Base-by-base conservation (phyloP, 2,329 filamentous ascomycete genomes). In the Didymella pomorum region DNA sequence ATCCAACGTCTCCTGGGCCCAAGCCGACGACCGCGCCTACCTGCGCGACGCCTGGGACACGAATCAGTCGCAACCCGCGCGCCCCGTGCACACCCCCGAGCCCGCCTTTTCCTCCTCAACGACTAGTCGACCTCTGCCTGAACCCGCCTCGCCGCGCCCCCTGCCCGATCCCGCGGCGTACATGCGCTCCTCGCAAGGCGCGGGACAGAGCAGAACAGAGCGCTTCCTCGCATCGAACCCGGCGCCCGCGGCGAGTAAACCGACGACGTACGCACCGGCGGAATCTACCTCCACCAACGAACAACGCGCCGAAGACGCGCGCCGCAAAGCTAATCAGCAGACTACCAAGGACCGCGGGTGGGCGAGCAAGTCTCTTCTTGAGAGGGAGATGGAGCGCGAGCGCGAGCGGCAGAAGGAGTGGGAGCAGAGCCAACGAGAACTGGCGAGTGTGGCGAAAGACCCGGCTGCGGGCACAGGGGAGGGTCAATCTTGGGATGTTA, bases 301-400 rank as follows among this genome's bases (percentile, higher is more conserved):
- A 76, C 86, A 83, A 43, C 84, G 87, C 55, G 81, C 79, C 14
- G 87, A 90, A 68, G 86, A 89, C 70, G 82, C 84, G 23, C 83
- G 86, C 3, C 86, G 87, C 12, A 76, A 79, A 1, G 82, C 85
- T 51, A 81, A 84, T 11, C 87, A 89, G 69, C 76, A 79, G 47
- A 83, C 85, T 72, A 89, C 87, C 20, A 87, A 87, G 72, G 84
- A 86, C 1, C 84, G 80, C 26, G 86, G 85, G 0, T 87, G 84
- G 84, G 87, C 87, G 1, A 83, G 83, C 63, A 90, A 89, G 79
- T 90, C 87, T 0, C 81, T 93, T 10, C 83, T 93, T 1, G 90
- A 93, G 77, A 86, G 89, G 26, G 90, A 93, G 76, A 92, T 93
- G 89, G 90, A 93, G 74, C 82, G 89, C 72, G 90, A 93, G 76